A percentile compares a stretch with the other conserved stretches of the same genome.
These are phyloP conservation scores for Drosera spatulata DNA, from an alignment of 179 eudicot genomes.

Conservation along the genomic window DNA sequence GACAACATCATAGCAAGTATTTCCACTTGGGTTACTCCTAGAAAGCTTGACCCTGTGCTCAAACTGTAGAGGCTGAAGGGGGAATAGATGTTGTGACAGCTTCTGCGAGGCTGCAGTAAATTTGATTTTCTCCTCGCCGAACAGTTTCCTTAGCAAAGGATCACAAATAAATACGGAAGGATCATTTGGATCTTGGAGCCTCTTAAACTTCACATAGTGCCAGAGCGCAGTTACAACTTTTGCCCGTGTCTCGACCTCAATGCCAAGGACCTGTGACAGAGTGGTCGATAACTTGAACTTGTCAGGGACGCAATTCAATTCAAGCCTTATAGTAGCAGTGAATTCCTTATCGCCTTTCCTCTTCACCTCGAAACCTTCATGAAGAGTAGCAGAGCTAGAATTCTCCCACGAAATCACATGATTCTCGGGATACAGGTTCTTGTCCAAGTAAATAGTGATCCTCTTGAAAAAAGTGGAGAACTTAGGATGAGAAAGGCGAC, in stretches of 20 bases:
- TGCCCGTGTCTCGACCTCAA: constrained; percentile 76
- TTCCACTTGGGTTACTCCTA: constrained; percentile 62
- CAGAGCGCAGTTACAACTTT: constrained; percentile 65
- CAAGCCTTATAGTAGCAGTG: constrained; percentile 67
- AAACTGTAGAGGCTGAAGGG: constrained; percentile 74
- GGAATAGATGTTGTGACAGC: constrained; percentile 51
- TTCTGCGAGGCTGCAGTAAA: constrained; percentile 56
- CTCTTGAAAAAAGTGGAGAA: constrained; percentile 86
- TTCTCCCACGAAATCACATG: constrained; percentile 83
- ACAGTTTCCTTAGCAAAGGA: constrained; percentile 56
- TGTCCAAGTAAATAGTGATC: constrained; percentile 71
- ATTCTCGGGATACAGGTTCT: constrained; percentile 63
- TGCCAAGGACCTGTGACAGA: constrained; percentile 60
- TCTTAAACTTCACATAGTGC: constrained; percentile 73
- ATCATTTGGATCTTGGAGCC: constrained; percentile 67
- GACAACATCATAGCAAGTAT: constrained; percentile 69
- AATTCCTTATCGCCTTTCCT: constrained; percentile 91
- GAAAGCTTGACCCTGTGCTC: constrained; percentile 79
- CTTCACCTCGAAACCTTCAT: constrained; percentile 87
- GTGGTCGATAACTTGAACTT: constrained; percentile 63
- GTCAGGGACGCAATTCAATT: constrained; percentile 75
- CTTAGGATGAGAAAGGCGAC: constrained; percentile 33
- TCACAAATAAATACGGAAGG: constrained; percentile 68
- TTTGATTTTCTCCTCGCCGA: constrained; percentile 78
- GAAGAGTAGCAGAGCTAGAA: constrained; percentile 56